A percentile compares a stretch with the other conserved stretches of the same genome.
Conservation (phyloP, 768 basidiomycete species). For the Podaxis mareebaensis region DNA sequence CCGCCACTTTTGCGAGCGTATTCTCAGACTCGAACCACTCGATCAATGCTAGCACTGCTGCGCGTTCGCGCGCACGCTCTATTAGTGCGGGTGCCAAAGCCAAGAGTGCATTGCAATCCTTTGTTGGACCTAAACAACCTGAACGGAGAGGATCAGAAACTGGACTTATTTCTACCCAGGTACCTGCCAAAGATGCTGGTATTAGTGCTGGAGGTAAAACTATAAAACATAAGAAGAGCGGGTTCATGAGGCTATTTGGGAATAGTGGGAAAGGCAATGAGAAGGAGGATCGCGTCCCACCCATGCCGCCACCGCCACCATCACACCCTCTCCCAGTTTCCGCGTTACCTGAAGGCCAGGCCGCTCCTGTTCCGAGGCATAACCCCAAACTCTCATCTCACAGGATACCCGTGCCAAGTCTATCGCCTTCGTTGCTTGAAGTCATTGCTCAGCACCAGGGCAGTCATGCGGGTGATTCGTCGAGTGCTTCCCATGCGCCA, state of each 20-base stretch:
- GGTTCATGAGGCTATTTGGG: constrained; percentile 72
- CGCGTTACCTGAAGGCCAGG: constrained; percentile 22
- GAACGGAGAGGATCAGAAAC: constrained; percentile 47
- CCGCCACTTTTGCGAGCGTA: not conserved
- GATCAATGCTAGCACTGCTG: not conserved
- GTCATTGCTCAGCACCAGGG: constrained; percentile 20
- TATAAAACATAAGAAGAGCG: constrained; percentile 79
- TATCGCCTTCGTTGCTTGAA: constrained; percentile 37
- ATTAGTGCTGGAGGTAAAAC: constrained; percentile 37
- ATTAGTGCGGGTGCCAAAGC: constrained; percentile 60
- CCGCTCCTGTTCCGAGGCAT: constrained; percentile 18
- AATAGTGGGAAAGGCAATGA: constrained; percentile 52
- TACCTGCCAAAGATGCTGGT: constrained; percentile 5
- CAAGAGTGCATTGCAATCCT: constrained; percentile 45
- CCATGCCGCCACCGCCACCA: constrained; percentile 26
- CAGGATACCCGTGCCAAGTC: constrained; percentile 44
- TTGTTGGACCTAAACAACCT: constrained; percentile 40
- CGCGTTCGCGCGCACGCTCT: constrained; percentile 52
- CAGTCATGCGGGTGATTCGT: not conserved
- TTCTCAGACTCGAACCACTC: not conserved
- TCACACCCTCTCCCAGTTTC: constrained; percentile 39
- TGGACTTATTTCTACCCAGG: constrained; percentile 18
- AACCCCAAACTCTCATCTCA: constrained; percentile 30
- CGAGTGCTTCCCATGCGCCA: constrained; percentile 9
- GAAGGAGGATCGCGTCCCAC: constrained; percentile 52